Evolutionary conservation across 495 filamentous ascomycete species (phyloP), one percentile per base, ranked within the genome.

Genomic region (Penicillium macrosclerotiorum): DNA sequence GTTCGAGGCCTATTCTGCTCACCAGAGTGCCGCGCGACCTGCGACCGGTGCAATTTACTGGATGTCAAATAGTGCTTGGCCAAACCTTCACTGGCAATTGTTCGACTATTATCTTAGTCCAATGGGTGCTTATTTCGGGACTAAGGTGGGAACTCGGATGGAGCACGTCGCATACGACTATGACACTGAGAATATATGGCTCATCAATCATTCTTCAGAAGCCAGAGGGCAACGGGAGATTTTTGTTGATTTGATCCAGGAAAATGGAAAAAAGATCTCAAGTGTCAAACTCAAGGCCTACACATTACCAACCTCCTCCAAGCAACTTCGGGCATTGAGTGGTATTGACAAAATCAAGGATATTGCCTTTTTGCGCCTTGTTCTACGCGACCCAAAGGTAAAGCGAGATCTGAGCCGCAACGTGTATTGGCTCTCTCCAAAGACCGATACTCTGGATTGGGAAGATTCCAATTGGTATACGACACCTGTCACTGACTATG

Each of bases 31-130:
- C 0, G 56, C 65, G 4, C 63, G 74, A 0, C 74, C 79, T 3
- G 79, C 83, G 0, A 84, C 81, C 0, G 82, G 83, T 0, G 14
- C 79, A 2, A 74, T 86, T 5, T 86, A 86, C 62, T 85, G 83
- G 83, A 86, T 85, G 83, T 50, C 83, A 48, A 84, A 82, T 46
- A 75, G 74, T 36, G 82, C 81, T 0, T 85, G 81, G 75, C 82
- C 83, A 8, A 78, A 70, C 32, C 64, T 85, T 27, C 82, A 85
- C 55, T 86, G 83, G 82, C 78, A 81, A 43, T 52, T 85, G 2
- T 82, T 83, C 57, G 82, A 85, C 48, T 83, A 81, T 45, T 84
- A 84, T 49, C 61, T 84, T 19, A 71, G 67, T 16, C 74, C 81
- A 0, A 75, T 72, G 4, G 82, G 77, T 0, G 66, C 75, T 2